Base-by-base conservation (phyloP, 2,329 filamentous ascomycete species). In the Aspergillus sp. region DNA sequence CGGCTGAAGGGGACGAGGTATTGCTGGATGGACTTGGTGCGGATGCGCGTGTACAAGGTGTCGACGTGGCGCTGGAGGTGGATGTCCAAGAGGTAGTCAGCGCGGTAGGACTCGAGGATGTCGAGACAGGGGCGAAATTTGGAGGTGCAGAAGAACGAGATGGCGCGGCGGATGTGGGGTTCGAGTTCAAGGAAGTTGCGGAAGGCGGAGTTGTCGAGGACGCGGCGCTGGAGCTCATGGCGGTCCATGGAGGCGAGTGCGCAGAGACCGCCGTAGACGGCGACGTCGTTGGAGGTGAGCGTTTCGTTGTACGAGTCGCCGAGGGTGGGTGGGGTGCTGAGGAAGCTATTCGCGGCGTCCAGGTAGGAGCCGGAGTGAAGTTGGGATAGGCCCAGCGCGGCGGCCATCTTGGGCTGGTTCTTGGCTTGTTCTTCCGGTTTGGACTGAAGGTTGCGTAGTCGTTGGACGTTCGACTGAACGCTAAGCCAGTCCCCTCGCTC, bases 1-100 rank as follows among this genome's bases (percentile, higher is more conserved):
- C 88, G 89, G 47, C 90, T 96, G 75, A 96, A 99, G 0, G 95
- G 93, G 24, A 91, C 84, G 68, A 96, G 90, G 77, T 97, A 98
- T 71, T 96, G 91, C 24, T 93, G 86, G 60, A 99, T 97, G 69
- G 93, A 94, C 79, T 97, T 97, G 69, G 85, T 90, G 59, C 95
- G 87, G 66, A 99, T 92, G 52, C 82, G 80, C 11, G 84, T 80
- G 77, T 93, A 95, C 20, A 99, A 81, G 1, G 80, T 77, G 42
- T 83, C 71, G 18, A 97, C 81, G 65, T 96, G 90, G 62, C 83
- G 85, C 60, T 90, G 88, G 6, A 99, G 84, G 73, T 96, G 89
- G 20, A 96, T 80, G 71, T 99, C 95, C 5, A 98, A 85, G n/a
- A 93, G 82, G 73, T 95, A 98, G 75, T 99, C 95, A 39, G 87